Percentiles rank a stretch among this genome's conserved stretches.
These are phyloP conservation scores for Brassica balearica DNA, from an alignment of 441 rosid species.

Conservation along the genomic window DNA sequence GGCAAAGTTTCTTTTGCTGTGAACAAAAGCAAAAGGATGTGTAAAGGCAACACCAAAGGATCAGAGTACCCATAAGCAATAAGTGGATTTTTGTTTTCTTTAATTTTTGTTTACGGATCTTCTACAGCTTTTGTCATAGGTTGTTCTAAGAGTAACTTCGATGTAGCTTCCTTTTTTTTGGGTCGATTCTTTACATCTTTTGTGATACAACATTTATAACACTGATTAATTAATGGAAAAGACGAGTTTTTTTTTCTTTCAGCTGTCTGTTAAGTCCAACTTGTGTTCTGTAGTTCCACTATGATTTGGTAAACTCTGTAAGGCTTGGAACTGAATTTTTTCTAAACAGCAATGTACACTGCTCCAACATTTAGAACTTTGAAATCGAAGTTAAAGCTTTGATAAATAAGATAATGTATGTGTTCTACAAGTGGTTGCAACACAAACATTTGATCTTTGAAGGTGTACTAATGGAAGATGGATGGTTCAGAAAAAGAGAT, in stretches of 20 bases:
- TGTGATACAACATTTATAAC: conserved; percentile 36
- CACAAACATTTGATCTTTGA: conserved; percentile 31
- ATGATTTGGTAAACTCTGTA: not conserved
- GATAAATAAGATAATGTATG: conserved; percentile 45
- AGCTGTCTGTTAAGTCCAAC: conserved; percentile 8
- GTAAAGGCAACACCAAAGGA: not conserved
- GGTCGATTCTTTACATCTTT: conserved; percentile 31
- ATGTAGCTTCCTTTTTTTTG: conserved; percentile 16
- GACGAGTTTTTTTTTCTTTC: not conserved
- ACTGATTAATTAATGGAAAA: conserved; percentile 32
- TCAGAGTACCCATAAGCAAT: not conserved
- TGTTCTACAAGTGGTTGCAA: conserved; percentile 33
- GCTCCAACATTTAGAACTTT: not conserved
- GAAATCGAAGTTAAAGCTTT: conserved; percentile 45
- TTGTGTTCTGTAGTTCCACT: conserved; percentile 7
- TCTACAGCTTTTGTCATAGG: conserved; percentile 22
- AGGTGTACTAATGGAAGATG: conserved; percentile 21
- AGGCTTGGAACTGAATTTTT: conserved; percentile 8
- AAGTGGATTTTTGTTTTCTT: not conserved
- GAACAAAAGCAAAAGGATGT: not conserved
- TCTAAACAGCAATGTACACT: not conserved
- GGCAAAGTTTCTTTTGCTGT: conserved; percentile 2
- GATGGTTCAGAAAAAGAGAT: conserved; percentile 20
- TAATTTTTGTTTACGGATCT: too few species aligned
- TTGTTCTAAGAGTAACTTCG: conserved; percentile 36